Base-by-base conservation (phyloP, 345 rosid genomes). In the Rhodomyrtus tomentosa region DNA sequence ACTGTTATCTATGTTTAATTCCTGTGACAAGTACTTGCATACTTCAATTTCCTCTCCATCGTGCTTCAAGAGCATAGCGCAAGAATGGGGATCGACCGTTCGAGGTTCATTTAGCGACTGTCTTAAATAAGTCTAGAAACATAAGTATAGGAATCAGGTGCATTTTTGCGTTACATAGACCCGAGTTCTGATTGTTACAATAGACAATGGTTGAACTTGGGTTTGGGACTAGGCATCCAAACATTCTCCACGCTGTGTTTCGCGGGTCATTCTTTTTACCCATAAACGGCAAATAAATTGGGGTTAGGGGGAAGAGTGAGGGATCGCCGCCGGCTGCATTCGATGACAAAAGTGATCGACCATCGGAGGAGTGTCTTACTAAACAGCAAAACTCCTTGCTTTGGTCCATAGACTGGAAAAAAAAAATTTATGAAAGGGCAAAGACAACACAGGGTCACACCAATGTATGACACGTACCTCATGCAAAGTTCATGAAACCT, bases 21-120 rank as follows among this genome's bases (percentile, higher is more conserved):
- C 99, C 89, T 95, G 98, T 62, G 94, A 79, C 88, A 94, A 92
- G 90, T 90, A 93, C 85, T 89, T 93, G 88, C 98, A 94, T 53
- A 96, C 91, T 50, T 95, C 96, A 50, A 90, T 93, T 87, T 87
- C 7, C 95, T 98, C 90, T 91, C 98, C 84, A 95, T 93, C 11
- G 98, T 95, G 5, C 49, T 45, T 45, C 49, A 45, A 45, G 49
- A 45, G 7, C 10, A 8, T 45, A 45, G 96, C 96, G 22, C 74
- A 16, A 10, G 24, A 9, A 62, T 62, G 74, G 74, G 74, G 29
- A 27, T 59, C 7, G 73, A 59, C 73, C 38, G 38, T 27, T 32
- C 0, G 74, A 62, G 42, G 42, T 38, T 16, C 42, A 32, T 62
- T 62, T n/a, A 45, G 74, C 11, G 7, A 32, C 42, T 9, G 16